Evolutionary conservation across 441 rosid genomes (phyloP), one percentile per base, ranked within the genome.

Genomic region (Eruca vesicaria): DNA sequence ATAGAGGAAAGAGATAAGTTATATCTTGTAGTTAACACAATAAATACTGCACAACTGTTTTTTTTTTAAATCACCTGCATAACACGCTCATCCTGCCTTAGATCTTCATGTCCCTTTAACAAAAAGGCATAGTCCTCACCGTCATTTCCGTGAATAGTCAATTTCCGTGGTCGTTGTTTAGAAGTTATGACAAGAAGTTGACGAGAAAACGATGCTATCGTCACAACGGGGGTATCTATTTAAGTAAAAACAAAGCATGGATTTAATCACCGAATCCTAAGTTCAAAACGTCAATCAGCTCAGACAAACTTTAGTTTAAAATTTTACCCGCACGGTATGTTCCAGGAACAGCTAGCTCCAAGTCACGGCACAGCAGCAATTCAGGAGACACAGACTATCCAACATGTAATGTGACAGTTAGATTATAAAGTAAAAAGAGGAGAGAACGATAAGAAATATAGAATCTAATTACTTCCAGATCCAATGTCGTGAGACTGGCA

Each of bases 331-430:
- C 90, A 77, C 91, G 88, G 80, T 96, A 96, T 72, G 97, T 94
- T 76, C 98, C 99, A 60, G 99, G 99, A 82, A 96, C 98, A 35
- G 99, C 99, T 64, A 96, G 99, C 91, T 94, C 92, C 85, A 96
- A 84, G 80, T 94, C 80, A 60, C 89, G 91, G 80, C 99, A 96
- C 62, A 88, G 88, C 67, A 96, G 82, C 82, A 96, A 82, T 86
- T 91, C 99, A 6, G 99, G 99, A 76, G 99, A 96, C 65, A 90
- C 99, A 78, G 96, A 92, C 99, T 96, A 82, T 79, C 71, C 85
- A 74, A 69, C 32, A 58, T 45, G 72, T 14, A 73, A 63, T 36
- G 10, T 66, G 28, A 23, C 63, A 75, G 66, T 76, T 81, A 78
- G 67, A 68, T 85, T 52, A 86, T 36, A 80, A 35, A 12, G 75